Percentiles rank a stretch among this genome's conserved stretches.
Conservation (phyloP, 768 basidiomycete species). For the Hypholoma fasciculare region DNA sequence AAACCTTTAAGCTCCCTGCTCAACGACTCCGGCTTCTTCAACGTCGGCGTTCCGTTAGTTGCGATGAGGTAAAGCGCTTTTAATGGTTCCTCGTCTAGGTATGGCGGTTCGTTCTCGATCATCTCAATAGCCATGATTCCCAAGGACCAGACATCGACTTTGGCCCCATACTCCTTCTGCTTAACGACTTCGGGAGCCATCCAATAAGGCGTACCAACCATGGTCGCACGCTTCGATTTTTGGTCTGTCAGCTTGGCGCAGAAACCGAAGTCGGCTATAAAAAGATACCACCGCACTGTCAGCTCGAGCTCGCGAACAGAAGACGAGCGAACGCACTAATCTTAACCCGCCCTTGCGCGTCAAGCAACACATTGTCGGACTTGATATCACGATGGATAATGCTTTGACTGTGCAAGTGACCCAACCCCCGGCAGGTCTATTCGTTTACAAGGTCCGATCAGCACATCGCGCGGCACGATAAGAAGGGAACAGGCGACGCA, state of each 20-base stretch:
- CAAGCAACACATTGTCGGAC: constrained; percentile 93
- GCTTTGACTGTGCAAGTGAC: constrained; percentile 89
- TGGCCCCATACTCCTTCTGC: constrained; percentile 95
- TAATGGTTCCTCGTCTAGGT: constrained; percentile 92
- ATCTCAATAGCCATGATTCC: constrained; percentile 99
- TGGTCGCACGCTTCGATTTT: constrained; percentile 96
- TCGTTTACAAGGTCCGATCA: neutral
- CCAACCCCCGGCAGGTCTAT: constrained; percentile 93
- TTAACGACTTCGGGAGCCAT: constrained; percentile 99
- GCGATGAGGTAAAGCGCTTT: constrained; percentile 96
- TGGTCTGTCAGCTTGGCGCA: constrained; percentile 95
- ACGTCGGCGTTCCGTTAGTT: constrained; percentile 96
- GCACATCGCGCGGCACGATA: neutral
- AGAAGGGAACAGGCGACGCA: constrained; percentile 34
- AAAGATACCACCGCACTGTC: neutral
- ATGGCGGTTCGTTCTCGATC: constrained; percentile 98
- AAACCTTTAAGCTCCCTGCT: constrained; percentile 94
- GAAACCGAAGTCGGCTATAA: constrained; percentile 91
- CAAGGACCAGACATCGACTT: constrained; percentile 96
- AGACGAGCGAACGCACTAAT: constrained; percentile 69
- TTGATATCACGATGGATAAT: constrained; percentile 99
- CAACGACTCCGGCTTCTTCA: constrained; percentile 93
- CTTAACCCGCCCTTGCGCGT: constrained; percentile 91
- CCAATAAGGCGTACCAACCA: constrained; percentile 98
- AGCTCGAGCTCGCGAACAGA: neutral